These are phyloP conservation scores for Xylaria sp. DNA, from an alignment of 2,329 filamentous ascomycete species.

Conservation along the genomic window DNA sequence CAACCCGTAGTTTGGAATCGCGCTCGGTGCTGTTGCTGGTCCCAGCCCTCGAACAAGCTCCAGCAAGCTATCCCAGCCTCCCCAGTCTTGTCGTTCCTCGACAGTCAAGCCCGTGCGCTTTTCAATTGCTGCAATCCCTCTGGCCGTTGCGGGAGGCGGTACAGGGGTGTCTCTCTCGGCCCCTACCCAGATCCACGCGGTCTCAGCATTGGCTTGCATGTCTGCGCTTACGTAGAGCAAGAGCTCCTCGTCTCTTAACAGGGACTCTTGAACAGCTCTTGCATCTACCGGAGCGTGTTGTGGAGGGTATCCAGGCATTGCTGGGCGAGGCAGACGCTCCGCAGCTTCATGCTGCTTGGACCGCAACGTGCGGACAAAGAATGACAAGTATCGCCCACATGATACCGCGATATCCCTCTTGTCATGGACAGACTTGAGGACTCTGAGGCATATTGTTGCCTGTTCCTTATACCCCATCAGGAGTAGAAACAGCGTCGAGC, in stretches of 20 bases:
- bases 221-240: slow-evolving; percentile 88
- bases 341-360: slow-evolving; percentile 62
- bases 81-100: slow-evolving; percentile 74
- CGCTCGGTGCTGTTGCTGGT: slow-evolving; percentile 47
- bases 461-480: slow-evolving; percentile 77
- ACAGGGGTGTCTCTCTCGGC: slow-evolving; percentile 60
- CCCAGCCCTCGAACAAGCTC: slow-evolving; percentile 66
- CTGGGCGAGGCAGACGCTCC: slow-evolving; percentile 45
- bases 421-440: slow-evolving; percentile 76
- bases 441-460: slow-evolving; percentile 77
- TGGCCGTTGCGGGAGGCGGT: slow-evolving; percentile 46
- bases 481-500: slow-evolving; percentile 82
- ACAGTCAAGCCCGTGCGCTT: slow-evolving; percentile 63
- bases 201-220: slow-evolving; percentile 80
- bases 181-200: slow-evolving; percentile 84
- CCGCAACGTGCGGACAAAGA: slow-evolving; percentile 78
- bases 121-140: slow-evolving; percentile 57
- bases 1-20: slow-evolving; percentile 44
- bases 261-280: slow-evolving; percentile 50
- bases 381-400: slow-evolving; percentile 83
- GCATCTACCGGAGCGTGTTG: slow-evolving; percentile 41
- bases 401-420: slow-evolving; percentile 76
- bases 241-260: slow-evolving; percentile 81
- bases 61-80: slow-evolving; percentile 82
- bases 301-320: slow-evolving; percentile 43